Percentiles rank a stretch among this genome's conserved stretches.
phyloP scores from a whole-genome alignment of 495 filamentous ascomycete species.

The Aspergillus indologenus region DNA sequence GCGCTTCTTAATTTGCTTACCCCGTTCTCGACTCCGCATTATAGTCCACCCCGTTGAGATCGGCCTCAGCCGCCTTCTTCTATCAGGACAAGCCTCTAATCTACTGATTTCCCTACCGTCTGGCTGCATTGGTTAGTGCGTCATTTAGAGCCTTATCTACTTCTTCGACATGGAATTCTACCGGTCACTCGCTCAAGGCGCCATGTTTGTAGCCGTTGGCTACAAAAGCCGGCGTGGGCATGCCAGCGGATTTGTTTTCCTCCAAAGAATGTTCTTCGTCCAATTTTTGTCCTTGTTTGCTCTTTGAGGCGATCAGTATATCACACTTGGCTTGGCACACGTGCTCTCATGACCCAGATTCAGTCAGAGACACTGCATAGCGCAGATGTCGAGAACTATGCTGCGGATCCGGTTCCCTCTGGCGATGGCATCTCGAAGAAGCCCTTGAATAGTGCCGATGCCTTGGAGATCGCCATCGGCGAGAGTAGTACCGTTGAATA shows the following conservation, averaged over 20 bases:
- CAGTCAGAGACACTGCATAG: constrained; percentile 21
- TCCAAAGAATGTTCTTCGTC: neutral
- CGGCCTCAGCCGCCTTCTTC: neutral
- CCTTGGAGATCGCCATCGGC: constrained; percentile 17
- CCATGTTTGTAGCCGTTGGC: neutral
- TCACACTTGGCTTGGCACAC: constrained; percentile 25
- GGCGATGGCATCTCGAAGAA: constrained; percentile 9
- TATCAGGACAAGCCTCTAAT: neutral
- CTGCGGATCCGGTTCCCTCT: neutral
- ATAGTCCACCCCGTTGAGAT: neutral
- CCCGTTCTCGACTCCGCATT: neutral
- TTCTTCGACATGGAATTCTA: constrained; percentile 43
- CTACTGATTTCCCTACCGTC: too few relatives aligned
- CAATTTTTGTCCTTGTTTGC: neutral
- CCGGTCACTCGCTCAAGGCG: constrained; percentile 30
- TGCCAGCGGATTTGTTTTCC: neutral
- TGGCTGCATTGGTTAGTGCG: neutral
- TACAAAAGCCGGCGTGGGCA: neutral
- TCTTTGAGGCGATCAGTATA: neutral
- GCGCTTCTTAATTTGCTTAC: constrained; percentile 11
- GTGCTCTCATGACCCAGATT: constrained; percentile 58
- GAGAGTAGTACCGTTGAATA: constrained; percentile 13
- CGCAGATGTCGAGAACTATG: constrained; percentile 11
- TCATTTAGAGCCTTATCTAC: neutral
- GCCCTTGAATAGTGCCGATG: constrained; percentile 11